Percentiles rank a stretch among this genome's conserved stretches.
Conservation (phyloP, 768 basidiomycete genomes). For the Mycena floridula region DNA sequence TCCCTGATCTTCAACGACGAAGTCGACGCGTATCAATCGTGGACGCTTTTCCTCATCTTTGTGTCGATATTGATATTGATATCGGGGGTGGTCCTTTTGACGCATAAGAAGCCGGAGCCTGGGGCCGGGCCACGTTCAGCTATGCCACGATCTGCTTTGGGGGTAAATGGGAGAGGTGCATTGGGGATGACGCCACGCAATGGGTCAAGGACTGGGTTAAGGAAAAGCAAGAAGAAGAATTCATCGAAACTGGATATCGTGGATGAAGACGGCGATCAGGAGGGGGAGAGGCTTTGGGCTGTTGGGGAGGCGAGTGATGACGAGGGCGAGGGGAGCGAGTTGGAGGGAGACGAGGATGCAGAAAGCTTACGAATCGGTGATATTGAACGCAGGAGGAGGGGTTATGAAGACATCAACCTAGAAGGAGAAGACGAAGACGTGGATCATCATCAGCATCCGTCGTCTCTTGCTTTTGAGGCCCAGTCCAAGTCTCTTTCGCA, state of each 20-base stretch:
- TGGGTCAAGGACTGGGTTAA: too few species aligned
- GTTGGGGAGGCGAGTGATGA: constrained; percentile 70
- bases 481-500: too few species aligned
- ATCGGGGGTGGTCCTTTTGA: constrained; percentile 87
- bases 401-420: too few species aligned
- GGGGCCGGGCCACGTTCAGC: constrained; percentile 22
- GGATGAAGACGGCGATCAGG: constrained; percentile 34
- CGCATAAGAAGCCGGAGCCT: constrained; percentile 83
- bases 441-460: constrained; percentile 38
- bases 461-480: too few species aligned
- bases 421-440: constrained; percentile 37
- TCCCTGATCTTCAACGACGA: constrained; percentile 80
- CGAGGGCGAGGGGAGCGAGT: constrained; percentile 46
- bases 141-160: constrained; percentile 21
- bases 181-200: too few species aligned
- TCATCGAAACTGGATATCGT: constrained; percentile 11
- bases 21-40: constrained; percentile 78
- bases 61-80: constrained; percentile 83
- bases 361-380: too few species aligned
- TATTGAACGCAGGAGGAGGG: too few species aligned
- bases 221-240: constrained; percentile 6
- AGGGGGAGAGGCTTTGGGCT: constrained; percentile 55
- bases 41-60: constrained; percentile 87
- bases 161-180: constrained; percentile 17
- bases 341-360: too few species aligned